phyloP scores from a whole-genome alignment of 371 early-diverging fungal species.

The Mortierella sp. region DNA sequence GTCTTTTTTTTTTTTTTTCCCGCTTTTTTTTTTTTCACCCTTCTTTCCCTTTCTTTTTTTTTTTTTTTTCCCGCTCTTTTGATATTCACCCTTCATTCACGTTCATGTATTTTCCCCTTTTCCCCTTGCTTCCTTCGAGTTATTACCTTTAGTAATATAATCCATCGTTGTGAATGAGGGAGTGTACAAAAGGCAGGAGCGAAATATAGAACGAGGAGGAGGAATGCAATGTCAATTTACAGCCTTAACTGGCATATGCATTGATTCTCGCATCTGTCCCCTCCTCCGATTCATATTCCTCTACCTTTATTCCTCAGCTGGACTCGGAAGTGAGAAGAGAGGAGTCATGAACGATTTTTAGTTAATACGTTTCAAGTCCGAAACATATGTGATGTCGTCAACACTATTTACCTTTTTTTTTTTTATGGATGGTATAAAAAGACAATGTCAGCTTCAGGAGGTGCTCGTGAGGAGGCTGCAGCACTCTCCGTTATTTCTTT shows the following conservation, averaged over 20 bases:
- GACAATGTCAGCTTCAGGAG: constrained; percentile 3
- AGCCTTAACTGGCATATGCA: no score
- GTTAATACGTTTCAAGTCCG: background rate
- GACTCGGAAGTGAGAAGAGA: no score
- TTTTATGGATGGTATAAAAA: background rate
- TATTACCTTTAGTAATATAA: background rate
- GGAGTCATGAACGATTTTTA: no score
- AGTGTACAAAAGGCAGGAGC: background rate
- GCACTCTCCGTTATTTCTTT: constrained; percentile 5
- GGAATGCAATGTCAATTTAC: no score
- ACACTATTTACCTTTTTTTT: background rate
- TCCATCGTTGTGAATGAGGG: background rate
- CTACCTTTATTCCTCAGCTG: no score
- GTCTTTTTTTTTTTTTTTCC: background rate
- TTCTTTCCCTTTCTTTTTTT: background rate
- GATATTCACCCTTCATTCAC: no score
- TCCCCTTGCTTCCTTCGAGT: background rate
- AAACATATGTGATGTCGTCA: background rate
- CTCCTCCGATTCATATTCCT: no score
- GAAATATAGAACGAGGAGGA: background rate
- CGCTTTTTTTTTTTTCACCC: background rate
- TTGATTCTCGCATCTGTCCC: no score
- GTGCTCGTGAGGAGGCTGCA: background rate
- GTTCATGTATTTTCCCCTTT: no score
- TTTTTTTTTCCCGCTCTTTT: no score